Evolutionary conservation across 306 rosid genomes (phyloP).

Genomic region (Trichosanthes truncata): DNA sequence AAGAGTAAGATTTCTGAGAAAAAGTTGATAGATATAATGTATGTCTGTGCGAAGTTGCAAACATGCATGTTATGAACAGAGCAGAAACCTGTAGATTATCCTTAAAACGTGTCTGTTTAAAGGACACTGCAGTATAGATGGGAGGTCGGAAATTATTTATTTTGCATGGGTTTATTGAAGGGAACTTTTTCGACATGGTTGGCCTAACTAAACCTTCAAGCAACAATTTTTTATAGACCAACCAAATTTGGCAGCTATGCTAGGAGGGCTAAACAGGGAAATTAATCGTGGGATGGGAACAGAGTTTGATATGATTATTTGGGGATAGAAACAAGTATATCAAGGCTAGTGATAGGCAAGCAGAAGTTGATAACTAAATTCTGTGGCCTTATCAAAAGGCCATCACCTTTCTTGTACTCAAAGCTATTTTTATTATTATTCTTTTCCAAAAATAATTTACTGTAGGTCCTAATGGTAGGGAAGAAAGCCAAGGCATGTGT

Average conservation of each 20-base stretch:
- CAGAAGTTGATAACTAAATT: neutral
- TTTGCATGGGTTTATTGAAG: neutral
- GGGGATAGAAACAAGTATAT: neutral
- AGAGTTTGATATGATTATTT: neutral
- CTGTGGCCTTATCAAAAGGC: neutral
- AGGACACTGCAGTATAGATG: neutral
- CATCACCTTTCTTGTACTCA: neutral
- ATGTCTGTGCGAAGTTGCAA: too few relatives aligned
- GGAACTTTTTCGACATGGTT: neutral
- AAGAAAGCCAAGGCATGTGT: too few relatives aligned
- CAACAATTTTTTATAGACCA: neutral
- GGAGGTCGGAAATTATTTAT: neutral
- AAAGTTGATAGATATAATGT: neutral
- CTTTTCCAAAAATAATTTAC: too few relatives aligned
- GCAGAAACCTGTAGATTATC: neutral
- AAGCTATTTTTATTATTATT: neutral
- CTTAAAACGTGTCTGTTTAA: neutral
- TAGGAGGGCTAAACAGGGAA: neutral
- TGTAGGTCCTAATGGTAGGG: too few relatives aligned
- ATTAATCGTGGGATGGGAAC: neutral
- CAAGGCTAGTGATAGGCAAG: neutral
- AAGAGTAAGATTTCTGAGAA: conserved; percentile 9
- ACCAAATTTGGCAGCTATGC: neutral
- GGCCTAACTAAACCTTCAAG: neutral
- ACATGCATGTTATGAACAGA: neutral